Percentiles rank a stretch among this genome's conserved stretches.
phyloP scores from a whole-genome alignment of 2,329 filamentous ascomycete genomes.

The Trichophyton equinum region DNA sequence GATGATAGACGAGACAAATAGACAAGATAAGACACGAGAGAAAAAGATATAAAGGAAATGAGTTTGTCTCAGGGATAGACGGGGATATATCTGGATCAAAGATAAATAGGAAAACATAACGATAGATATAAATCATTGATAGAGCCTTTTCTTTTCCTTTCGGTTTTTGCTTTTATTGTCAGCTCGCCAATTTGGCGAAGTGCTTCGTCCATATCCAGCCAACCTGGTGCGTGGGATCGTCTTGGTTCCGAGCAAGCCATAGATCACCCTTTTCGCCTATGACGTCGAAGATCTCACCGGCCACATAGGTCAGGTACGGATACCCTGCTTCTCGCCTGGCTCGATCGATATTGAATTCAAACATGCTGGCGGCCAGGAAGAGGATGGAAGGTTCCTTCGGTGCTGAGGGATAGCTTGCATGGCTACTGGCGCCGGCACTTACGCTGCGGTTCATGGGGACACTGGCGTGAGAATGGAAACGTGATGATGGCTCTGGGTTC shows the following conservation, averaged over 20 bases:
- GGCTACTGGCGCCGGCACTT: background rate
- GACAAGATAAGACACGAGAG: background rate
- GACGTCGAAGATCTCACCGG: slow-evolving; percentile 87
- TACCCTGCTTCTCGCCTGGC: slow-evolving; percentile 88
- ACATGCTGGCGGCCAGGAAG: slow-evolving; percentile 85
- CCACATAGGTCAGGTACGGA: slow-evolving; percentile 88
- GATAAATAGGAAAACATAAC: slow-evolving; percentile 4
- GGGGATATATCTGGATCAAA: background rate
- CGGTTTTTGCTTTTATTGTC: background rate
- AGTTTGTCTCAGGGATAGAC: background rate
- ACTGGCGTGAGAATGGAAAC: slow-evolving; percentile 10
- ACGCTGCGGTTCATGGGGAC: slow-evolving; percentile 9
- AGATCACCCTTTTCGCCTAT: slow-evolving; percentile 94
- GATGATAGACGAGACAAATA: background rate
- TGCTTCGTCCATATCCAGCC: slow-evolving; percentile 99
- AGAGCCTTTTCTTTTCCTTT: no score
- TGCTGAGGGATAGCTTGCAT: slow-evolving; percentile 25
- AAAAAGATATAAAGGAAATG: background rate
- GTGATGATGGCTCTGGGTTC: slow-evolving; percentile 26
- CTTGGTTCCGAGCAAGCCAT: slow-evolving; percentile 95
- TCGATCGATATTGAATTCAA: slow-evolving; percentile 93
- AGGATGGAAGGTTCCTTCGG: slow-evolving; percentile 45
- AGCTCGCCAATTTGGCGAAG: slow-evolving; percentile 50
- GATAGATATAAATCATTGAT: background rate
- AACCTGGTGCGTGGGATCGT: slow-evolving; percentile 64